Evolutionary conservation across 768 basidiomycete species (phyloP).

Genomic region (Termitomyces sp.): DNA sequence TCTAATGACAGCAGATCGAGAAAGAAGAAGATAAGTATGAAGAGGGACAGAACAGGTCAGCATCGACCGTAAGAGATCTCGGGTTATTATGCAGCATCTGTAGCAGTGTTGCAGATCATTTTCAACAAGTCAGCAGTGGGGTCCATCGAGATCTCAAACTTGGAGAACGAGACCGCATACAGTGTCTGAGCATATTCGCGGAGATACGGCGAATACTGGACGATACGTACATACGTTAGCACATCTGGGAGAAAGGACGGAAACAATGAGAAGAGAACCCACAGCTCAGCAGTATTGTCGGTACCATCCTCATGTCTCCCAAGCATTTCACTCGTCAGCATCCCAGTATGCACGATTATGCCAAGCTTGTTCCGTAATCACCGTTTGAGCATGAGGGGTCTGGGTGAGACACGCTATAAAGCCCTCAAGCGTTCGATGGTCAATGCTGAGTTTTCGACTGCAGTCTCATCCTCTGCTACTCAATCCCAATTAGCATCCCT

Average conservation of each 20-base stretch:
- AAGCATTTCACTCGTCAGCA: slow-evolving; percentile 73
- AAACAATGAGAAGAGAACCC: slow-evolving; percentile 20
- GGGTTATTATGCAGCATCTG: slow-evolving; percentile 25
- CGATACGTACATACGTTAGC: slow-evolving; percentile 3
- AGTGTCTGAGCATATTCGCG: slow-evolving; percentile 72
- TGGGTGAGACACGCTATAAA: slow-evolving; percentile 67
- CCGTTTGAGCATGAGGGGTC: slow-evolving; percentile 47
- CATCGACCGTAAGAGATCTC: not conserved
- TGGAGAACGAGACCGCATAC: slow-evolving; percentile 62
- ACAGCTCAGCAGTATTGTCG: slow-evolving; percentile 84
- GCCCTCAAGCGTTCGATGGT: no score
- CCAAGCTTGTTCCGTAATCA: slow-evolving; percentile 70
- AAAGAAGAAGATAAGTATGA: not conserved
- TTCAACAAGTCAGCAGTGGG: no score
- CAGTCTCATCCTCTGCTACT: slow-evolving; percentile 35
- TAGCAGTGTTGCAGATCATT: slow-evolving; percentile 69
- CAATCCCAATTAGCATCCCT: not conserved
- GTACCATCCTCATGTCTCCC: slow-evolving; percentile 93
- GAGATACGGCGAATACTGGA: slow-evolving; percentile 76
- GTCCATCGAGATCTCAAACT: slow-evolving; percentile 56
- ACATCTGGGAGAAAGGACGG: not conserved
- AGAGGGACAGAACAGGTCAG: not conserved
- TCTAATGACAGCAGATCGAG: not conserved
- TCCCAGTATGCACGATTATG: slow-evolving; percentile 65
- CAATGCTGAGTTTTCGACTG: slow-evolving; percentile 64